Evolutionary conservation across 257 asterid genomes (phyloP).

Genomic region (Echites panduratus): DNA sequence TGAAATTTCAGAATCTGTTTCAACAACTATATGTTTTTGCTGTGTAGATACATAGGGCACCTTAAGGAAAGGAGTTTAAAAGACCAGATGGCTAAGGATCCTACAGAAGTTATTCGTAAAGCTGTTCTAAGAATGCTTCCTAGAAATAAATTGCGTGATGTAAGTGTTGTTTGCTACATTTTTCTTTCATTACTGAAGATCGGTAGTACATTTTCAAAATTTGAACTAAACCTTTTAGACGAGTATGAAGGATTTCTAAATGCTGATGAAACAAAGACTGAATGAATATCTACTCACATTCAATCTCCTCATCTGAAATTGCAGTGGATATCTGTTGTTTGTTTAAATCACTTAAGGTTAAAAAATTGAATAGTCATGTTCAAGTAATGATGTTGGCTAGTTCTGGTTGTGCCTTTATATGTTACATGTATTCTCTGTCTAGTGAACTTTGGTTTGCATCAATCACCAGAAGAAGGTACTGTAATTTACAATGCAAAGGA

Average conservation of each 20-base stretch:
- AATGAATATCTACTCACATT: not conserved
- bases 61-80: slow-evolving; percentile 92
- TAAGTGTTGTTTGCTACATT: slow-evolving; percentile 32
- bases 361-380: not conserved
- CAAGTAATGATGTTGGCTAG: not conserved
- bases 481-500: not conserved
- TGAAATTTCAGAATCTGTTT: not conserved
- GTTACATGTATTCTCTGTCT: not conserved
- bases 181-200: not conserved
- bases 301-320: not conserved
- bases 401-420: not conserved
- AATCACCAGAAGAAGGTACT: not conserved
- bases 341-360: not conserved
- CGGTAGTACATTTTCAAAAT: not conserved
- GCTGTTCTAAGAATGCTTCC: slow-evolving; percentile 97
- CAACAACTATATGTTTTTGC: slow-evolving; percentile 6
- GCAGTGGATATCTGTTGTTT: not conserved
- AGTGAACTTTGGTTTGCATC: not conserved
- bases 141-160: slow-evolving; percentile 88
- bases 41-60: slow-evolving; percentile 71
- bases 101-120: slow-evolving; percentile 95
- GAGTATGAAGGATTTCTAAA: not conserved
- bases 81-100: slow-evolving; percentile 98
- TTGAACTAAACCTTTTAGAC: not conserved
- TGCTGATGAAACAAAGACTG: not conserved